Percentiles rank a stretch among this genome's conserved stretches.
Evolutionary conservation across 192 early-diverging fungal genomes (phyloP).

Genomic region (Gorgonomyces haynaldii): DNA sequence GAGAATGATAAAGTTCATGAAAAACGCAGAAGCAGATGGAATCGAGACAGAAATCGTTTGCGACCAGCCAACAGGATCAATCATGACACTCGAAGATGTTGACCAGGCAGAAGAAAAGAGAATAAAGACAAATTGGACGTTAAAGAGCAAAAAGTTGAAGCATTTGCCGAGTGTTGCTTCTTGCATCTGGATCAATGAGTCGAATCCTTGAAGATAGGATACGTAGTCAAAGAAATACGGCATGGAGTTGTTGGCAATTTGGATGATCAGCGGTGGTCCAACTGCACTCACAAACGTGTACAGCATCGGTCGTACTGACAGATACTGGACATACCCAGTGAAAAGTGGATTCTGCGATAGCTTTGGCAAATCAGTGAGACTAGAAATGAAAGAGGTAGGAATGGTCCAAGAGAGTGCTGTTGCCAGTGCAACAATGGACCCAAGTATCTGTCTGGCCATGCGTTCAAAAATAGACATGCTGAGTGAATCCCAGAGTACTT

Average conservation of each 20-base stretch:
- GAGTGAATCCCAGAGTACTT: constrained; percentile 31
- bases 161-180: constrained; percentile 27
- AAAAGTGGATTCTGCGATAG: constrained; percentile 11
- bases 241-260: constrained; percentile 16
- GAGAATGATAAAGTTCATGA: constrained; percentile 37
- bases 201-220: constrained; percentile 2
- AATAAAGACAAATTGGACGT: constrained; percentile 41
- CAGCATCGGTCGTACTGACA: constrained; percentile 7
- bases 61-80: constrained; percentile 25
- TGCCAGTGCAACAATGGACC: constrained; percentile 10
- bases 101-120: constrained; percentile 11
- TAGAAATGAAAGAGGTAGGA: constrained; percentile 23
- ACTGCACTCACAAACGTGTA: constrained; percentile 19
- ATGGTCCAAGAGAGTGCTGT: constrained; percentile 29
- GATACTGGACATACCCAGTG: constrained; percentile 9
- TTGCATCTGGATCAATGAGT: not conserved
- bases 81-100: constrained; percentile 3
- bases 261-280: constrained; percentile 25
- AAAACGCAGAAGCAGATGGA: constrained; percentile 33
- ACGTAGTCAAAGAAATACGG: constrained; percentile 36
- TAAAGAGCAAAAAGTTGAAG: constrained; percentile 41
- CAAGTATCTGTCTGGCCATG: constrained; percentile 8
- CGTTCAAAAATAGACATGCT: constrained; percentile 20
- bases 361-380: constrained; percentile 18
- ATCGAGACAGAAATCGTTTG: constrained; percentile 17